Percentiles rank a stretch among this genome's conserved stretches.
These are phyloP conservation scores for Podochytrium sp. DNA, from an alignment of 192 early-diverging fungal species.

Conservation along the genomic window DNA sequence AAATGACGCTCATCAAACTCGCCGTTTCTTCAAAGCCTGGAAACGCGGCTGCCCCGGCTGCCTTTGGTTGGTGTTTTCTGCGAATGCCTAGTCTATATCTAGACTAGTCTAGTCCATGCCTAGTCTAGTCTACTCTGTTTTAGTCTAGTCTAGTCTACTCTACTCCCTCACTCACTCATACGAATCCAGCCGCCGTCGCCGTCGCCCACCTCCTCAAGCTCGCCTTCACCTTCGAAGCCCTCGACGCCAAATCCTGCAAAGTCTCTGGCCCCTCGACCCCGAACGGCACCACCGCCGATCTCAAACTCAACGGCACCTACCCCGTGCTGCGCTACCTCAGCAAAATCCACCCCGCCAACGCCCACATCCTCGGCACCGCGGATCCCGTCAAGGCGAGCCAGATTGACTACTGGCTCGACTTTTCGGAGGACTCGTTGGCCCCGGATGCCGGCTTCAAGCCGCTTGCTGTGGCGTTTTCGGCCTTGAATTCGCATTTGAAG, in stretches of 20 bases:
- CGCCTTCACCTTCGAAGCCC: neutral
- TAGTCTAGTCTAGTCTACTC: neutral
- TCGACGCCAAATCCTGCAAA: neutral
- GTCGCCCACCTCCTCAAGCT: slow-evolving; percentile 29
- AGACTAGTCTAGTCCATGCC: neutral
- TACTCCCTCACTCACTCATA: neutral
- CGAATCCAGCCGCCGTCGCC: slow-evolving; percentile 28
- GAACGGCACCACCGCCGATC: neutral
- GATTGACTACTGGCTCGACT: slow-evolving; percentile 76
- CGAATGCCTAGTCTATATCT: neutral
- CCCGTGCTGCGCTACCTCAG: slow-evolving; percentile 36
- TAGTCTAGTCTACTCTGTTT: neutral
- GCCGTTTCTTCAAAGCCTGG: slow-evolving; percentile 11
- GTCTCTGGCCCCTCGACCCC: neutral
- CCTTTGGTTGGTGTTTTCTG: slow-evolving; percentile 13
- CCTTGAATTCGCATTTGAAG: slow-evolving; percentile 81
- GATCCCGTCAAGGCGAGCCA: slow-evolving; percentile 38
- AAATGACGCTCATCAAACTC: neutral
- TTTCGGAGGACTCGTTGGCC: slow-evolving; percentile 65
- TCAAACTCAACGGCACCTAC: slow-evolving; percentile 28
- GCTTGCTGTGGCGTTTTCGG: slow-evolving; percentile 66
- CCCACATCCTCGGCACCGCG: slow-evolving; percentile 5
- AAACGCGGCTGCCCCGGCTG: neutral
- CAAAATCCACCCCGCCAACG: neutral
- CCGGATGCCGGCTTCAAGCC: slow-evolving; percentile 74